phyloP scores from a whole-genome alignment of 2,329 filamentous ascomycete species.

The Aspergillus eucalypticola region DNA sequence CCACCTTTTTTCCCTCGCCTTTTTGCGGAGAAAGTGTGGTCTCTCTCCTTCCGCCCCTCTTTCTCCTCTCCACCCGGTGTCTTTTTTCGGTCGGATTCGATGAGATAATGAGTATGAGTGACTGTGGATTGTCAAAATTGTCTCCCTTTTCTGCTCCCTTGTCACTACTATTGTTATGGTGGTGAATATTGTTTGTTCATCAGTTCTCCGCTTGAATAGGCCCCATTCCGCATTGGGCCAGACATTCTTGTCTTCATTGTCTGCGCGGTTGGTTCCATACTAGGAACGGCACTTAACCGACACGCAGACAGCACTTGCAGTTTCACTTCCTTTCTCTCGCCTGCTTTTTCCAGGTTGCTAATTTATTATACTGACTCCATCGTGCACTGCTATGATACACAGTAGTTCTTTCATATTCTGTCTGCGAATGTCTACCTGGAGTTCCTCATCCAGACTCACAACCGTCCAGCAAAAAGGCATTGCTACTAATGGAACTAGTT shows the following conservation, averaged over 20 bases:
- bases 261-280: not conserved
- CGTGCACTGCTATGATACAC: no score
- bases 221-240: not conserved
- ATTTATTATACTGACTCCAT: not conserved
- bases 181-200: not conserved
- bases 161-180: not conserved
- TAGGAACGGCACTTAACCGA: not conserved
- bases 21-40: conserved; percentile 7
- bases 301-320: not conserved
- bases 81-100: not conserved
- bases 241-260: not conserved
- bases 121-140: not conserved
- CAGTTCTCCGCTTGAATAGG: not conserved
- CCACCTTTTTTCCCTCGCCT: conserved; percentile 7
- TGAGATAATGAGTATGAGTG: not conserved
- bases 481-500: no score
- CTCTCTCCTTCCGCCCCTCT: not conserved
- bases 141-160: not conserved
- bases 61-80: not conserved
- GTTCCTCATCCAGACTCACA: no score
- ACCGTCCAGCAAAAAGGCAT: no score
- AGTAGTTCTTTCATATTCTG: no score
- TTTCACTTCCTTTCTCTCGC: no score
- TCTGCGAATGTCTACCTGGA: no score
- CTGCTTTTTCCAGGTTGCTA: not conserved